These are phyloP conservation scores for Colletotrichum sansevieriae DNA, from an alignment of 2,329 filamentous ascomycete species.

Conservation along the genomic window DNA sequence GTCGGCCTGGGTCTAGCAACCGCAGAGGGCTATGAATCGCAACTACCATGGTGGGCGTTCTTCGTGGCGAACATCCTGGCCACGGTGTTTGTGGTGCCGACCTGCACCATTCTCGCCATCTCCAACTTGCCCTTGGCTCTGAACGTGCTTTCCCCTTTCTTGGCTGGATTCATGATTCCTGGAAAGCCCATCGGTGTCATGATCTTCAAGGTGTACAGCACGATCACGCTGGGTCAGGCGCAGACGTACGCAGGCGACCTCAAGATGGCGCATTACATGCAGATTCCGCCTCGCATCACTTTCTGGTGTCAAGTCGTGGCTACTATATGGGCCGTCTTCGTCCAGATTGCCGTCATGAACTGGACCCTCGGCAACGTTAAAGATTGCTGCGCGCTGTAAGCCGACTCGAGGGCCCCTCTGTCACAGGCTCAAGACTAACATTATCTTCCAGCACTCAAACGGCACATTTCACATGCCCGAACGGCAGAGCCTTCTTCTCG, in stretches of 20 bases:
- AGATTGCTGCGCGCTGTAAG: constrained; percentile 53
- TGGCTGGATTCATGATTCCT: constrained; percentile 65
- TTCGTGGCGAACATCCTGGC: constrained; percentile 53
- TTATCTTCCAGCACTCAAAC: constrained; percentile 53
- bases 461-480: constrained; percentile 57
- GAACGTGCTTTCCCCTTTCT: constrained; percentile 62
- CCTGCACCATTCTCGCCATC: constrained; percentile 47
- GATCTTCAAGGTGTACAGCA: constrained; percentile 51
- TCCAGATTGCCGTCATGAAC: constrained; percentile 56
- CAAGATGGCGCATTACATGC: constrained; percentile 63
- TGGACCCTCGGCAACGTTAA: constrained; percentile 58
- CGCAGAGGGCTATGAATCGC: constrained; percentile 67
- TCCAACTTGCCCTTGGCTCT: constrained; percentile 49
- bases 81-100: constrained; percentile 58
- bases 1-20: constrained; percentile 64
- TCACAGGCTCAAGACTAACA: background rate
- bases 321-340: constrained; percentile 57
- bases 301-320: constrained; percentile 74
- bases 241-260: constrained; percentile 58
- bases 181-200: constrained; percentile 54
- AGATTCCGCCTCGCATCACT: constrained; percentile 68
- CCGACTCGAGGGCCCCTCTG: too few species aligned
- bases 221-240: constrained; percentile 45
- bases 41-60: constrained; percentile 57
- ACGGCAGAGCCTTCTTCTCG: constrained; percentile 61